phyloP scores from a whole-genome alignment of 495 filamentous ascomycete genomes.

The Xylaria flabelliformis region DNA sequence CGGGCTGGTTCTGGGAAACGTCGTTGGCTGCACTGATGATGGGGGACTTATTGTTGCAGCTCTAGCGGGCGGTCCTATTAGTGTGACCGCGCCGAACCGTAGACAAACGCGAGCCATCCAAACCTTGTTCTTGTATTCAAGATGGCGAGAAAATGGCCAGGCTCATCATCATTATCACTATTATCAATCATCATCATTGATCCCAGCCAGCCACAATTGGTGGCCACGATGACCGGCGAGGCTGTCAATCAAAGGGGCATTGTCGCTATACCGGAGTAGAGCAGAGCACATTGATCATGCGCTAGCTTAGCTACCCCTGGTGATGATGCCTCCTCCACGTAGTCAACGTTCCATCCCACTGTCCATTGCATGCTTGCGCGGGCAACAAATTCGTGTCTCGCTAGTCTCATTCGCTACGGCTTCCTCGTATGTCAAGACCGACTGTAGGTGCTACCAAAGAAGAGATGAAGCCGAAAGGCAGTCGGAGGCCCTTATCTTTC shows the following conservation, averaged over 20 bases:
- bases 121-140: background rate
- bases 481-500: background rate
- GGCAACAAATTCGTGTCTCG: background rate
- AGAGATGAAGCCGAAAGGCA: slow-evolving; percentile 5
- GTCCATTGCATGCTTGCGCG: background rate
- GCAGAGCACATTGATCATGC: background rate
- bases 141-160: background rate
- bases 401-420: background rate
- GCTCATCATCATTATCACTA: background rate
- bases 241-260: background rate
- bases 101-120: background rate
- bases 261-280: background rate
- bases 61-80: slow-evolving; percentile 10
- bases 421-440: background rate
- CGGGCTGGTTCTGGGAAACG: slow-evolving; percentile 26
- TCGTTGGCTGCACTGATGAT: slow-evolving; percentile 16
- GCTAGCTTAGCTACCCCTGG: background rate
- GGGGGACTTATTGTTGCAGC: slow-evolving; percentile 16
- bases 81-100: slow-evolving; percentile 15
- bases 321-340: background rate
- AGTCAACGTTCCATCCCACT: slow-evolving; percentile 1
- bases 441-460: background rate
- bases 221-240: slow-evolving; percentile 1
- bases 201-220: slow-evolving; percentile 7
- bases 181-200: no score